Evolutionary conservation across 2,329 filamentous ascomycete genomes (phyloP).

Genomic region (Diaporthe aspalathi): DNA sequence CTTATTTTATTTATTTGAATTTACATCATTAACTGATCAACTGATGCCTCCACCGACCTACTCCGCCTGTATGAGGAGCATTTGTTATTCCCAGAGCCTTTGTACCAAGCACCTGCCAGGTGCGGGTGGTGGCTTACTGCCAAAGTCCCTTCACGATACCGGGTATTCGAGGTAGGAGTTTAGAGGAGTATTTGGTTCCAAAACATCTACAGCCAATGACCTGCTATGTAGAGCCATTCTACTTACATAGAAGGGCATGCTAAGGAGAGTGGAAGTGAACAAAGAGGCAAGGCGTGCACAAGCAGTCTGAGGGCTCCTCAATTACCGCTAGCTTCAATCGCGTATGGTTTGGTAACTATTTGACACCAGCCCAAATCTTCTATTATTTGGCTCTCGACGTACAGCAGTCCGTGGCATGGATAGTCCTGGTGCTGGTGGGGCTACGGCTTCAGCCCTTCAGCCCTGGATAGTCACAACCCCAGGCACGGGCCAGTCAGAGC

Average conservation of each 20-base stretch:
- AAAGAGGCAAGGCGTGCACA: neutral
- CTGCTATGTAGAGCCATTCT: too few species aligned
- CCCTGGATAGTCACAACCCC: neutral
- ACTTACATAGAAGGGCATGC: neutral
- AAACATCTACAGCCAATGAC: too few species aligned
- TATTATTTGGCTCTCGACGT: neutral
- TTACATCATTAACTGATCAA: too few species aligned
- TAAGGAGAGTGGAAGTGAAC: neutral
- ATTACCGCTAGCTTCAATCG: neutral
- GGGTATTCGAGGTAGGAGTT: too few species aligned
- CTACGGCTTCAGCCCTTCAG: conserved; percentile 9
- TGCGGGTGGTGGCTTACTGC: too few species aligned
- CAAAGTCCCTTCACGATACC: too few species aligned
- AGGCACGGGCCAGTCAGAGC: neutral
- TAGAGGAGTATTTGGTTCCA: too few species aligned
- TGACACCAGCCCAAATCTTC: neutral
- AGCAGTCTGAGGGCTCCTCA: neutral
- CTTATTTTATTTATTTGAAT: too few species aligned
- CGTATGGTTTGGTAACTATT: neutral
- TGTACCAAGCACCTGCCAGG: too few species aligned
- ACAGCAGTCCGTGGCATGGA: neutral
- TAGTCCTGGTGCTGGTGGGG: neutral
- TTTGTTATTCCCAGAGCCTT: too few species aligned
- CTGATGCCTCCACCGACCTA: too few species aligned
- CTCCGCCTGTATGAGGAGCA: too few species aligned